Evolutionary conservation across 2,329 filamentous ascomycete species (phyloP).

Genomic region (Clarireedia homoeocarpa): DNA sequence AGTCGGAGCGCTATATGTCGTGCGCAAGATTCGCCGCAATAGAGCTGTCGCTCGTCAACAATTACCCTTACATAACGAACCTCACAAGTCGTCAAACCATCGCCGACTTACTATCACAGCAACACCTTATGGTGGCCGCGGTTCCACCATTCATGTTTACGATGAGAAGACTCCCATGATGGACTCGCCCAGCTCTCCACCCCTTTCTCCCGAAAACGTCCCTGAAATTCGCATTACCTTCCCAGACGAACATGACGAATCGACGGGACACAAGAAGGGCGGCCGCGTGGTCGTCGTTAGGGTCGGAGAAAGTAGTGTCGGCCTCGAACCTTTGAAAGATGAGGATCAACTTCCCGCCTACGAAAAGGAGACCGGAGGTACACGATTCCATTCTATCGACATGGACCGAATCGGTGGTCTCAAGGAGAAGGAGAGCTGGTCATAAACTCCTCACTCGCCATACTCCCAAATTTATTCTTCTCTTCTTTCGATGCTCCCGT

Average conservation of each 20-base stretch:
- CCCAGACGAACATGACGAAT: slow-evolving; percentile 86
- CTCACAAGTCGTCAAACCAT: slow-evolving; percentile 39
- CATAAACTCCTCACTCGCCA: slow-evolving; percentile 10
- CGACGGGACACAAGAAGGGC: slow-evolving; percentile 64
- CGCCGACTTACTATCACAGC: slow-evolving; percentile 48
- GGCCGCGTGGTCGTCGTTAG: slow-evolving; percentile 87
- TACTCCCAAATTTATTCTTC: neutral
- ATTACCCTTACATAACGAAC: slow-evolving; percentile 62
- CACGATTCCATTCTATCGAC: slow-evolving; percentile 86
- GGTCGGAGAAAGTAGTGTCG: slow-evolving; percentile 80
- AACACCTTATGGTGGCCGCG: slow-evolving; percentile 38
- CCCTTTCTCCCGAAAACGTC: slow-evolving; percentile 71
- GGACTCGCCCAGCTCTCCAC: slow-evolving; percentile 65
- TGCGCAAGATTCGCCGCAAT: slow-evolving; percentile 57
- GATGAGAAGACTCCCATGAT: slow-evolving; percentile 75
- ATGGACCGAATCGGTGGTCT: slow-evolving; percentile 90
- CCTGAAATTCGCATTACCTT: slow-evolving; percentile 98
- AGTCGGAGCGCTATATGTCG: slow-evolving; percentile 58
- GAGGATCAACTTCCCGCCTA: slow-evolving; percentile 80
- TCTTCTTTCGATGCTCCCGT: neutral
- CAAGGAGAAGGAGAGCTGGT: slow-evolving; percentile 64
- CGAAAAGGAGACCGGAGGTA: slow-evolving; percentile 63
- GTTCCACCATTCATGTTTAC: slow-evolving; percentile 68
- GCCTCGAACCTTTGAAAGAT: slow-evolving; percentile 74
- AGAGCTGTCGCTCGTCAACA: slow-evolving; percentile 41